Base-by-base conservation (phyloP, 148 eudicot species). In the Dysphania ambrosioides region DNA sequence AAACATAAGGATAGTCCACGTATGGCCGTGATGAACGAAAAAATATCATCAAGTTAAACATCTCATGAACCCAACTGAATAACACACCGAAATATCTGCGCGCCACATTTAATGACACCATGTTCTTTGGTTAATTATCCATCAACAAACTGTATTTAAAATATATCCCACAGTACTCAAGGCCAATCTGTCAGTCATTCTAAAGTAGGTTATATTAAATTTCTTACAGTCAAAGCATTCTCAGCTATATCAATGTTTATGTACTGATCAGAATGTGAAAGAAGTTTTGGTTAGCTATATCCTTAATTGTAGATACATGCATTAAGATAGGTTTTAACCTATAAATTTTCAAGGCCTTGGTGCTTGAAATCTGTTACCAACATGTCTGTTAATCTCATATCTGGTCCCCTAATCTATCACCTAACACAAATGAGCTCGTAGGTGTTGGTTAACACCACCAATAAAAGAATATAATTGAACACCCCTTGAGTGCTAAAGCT, bases 81-180 rank as follows among this genome's bases (percentile, higher is more conserved):
- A 61, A 62, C 34, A 35, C 21, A n/a, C 30, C 68, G 29, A 53
- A 29, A 47, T 60, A 26, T 30, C 11, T 61, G 70, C 75, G 62
- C 47, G 75, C 74, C 24, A 19, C 49, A 65, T 71, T 75, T 30
- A 42, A 49, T 47, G 76, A 27, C 8, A 34, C 38, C 70, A 77
- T 63, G 75, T 77, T 77, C 75, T 47, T 61, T 18, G n/a, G 75
- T 80, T 55, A 44, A 26, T 29, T 57, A 27, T 29, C 27, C 62
- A 42, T 61, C 42, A 42, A 18, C 18, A 29, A 10, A 71, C 27
- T 36, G 53, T 15, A 18, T 49, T 26, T 31, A 38, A 47, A 70
- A 38, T 6, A 77, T 30, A 31, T 62, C 29, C 56, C 68, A 64
- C 55, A 63, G 15, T 38, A 35, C 61, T 8, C 1, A 21, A 34